Conservation (phyloP, 2,329 filamentous ascomycete genomes). For the Ascosphaera apis region DNA sequence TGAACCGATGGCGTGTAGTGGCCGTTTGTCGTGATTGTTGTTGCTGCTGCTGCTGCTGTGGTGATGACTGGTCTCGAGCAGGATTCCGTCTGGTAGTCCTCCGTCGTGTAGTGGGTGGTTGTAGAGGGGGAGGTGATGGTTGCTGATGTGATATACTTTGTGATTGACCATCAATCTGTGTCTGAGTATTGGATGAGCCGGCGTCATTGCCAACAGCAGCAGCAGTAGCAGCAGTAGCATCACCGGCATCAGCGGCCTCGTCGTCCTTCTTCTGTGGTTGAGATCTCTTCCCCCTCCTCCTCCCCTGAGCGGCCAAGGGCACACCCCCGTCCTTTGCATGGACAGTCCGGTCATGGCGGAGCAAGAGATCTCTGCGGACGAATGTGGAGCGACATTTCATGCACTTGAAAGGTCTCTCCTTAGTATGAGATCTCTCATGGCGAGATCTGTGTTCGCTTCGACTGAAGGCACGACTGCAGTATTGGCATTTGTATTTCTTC, state of each 20-base stretch:
- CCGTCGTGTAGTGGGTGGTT: too few relatives aligned
- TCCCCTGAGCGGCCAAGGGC: conserved; percentile 81
- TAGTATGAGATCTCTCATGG: conserved; percentile 95
- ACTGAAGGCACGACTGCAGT: conserved; percentile 93
- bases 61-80: too few relatives aligned
- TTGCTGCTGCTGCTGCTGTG: too few relatives aligned
- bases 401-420: conserved; percentile 97
- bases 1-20: too few relatives aligned
- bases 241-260: conserved; percentile 3
- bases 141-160: too few relatives aligned
- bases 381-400: conserved; percentile 97
- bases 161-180: too few relatives aligned
- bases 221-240: conserved; percentile 2
- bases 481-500: conserved; percentile 99
- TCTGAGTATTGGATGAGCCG: conserved; percentile 53
- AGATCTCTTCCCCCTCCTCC: conserved; percentile 34
- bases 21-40: too few relatives aligned
- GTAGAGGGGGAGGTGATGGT: too few relatives aligned
- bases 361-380: conserved; percentile 82
- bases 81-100: too few relatives aligned
- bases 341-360: conserved; percentile 93
- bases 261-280: conserved; percentile 13
- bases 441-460: conserved; percentile 89
- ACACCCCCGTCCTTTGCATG: conserved; percentile 95
- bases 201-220: conserved; percentile 12